Percentiles rank a stretch among this genome's conserved stretches.
phyloP scores from a whole-genome alignment of 139 green algal genomes.

The Gonium pectorale region DNA sequence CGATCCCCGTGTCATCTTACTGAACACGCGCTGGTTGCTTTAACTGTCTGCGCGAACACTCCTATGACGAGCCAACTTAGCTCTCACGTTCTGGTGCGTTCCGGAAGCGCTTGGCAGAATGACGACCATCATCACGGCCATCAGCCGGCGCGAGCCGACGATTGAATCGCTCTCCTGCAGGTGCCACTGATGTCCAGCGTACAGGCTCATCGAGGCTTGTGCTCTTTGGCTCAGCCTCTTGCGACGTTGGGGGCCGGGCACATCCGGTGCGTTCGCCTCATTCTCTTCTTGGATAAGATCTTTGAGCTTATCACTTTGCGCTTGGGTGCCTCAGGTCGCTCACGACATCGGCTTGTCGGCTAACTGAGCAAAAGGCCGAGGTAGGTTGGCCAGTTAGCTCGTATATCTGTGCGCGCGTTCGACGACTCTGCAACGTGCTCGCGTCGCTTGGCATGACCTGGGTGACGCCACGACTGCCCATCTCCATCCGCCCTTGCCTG shows the following conservation, averaged over 20 bases:
- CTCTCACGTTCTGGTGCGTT: constrained; percentile 3
- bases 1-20: no score
- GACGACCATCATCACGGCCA: no score
- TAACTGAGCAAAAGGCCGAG: constrained; percentile 26
- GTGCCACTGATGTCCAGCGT: not conserved
- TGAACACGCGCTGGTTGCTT: no score
- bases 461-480: not conserved
- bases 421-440: not conserved
- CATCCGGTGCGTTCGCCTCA: not conserved
- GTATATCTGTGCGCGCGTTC: not conserved
- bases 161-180: not conserved
- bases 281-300: not conserved
- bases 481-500: not conserved
- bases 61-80: constrained; percentile 3
- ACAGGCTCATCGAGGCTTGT: not conserved
- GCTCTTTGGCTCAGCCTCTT: constrained; percentile 18
- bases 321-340: not conserved
- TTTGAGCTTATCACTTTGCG: not conserved
- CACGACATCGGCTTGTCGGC: not conserved
- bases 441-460: not conserved
- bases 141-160: no score
- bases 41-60: no score
- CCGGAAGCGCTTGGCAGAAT: not conserved
- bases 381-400: not conserved
- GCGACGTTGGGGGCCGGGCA: not conserved